These are phyloP conservation scores for Achaetomiella virescens DNA, from an alignment of 495 filamentous ascomycete species.

Conservation along the genomic window DNA sequence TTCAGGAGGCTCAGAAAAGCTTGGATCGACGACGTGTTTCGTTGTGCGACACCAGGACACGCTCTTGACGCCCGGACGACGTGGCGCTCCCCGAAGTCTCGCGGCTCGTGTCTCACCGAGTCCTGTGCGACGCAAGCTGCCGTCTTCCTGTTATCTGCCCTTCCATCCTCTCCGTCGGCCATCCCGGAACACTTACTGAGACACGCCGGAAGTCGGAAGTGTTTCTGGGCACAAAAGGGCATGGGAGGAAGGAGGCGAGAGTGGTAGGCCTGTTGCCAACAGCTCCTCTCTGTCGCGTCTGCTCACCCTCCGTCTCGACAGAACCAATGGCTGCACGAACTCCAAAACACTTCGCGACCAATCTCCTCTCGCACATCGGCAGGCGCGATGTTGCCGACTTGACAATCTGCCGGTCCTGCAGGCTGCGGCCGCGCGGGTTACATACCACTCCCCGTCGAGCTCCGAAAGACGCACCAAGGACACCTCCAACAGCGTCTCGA, in stretches of 20 bases:
- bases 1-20: neutral
- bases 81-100: neutral
- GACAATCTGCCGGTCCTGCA: neutral
- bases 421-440: constrained; percentile 4
- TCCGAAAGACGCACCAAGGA: neutral
- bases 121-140: neutral
- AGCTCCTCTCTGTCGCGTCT: neutral
- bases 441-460: constrained; percentile 1
- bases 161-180: neutral
- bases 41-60: neutral
- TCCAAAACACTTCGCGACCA: neutral
- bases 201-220: neutral
- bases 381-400: neutral
- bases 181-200: neutral
- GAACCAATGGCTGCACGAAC: constrained; percentile 12
- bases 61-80: neutral
- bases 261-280: neutral
- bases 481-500: neutral
- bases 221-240: too few species aligned
- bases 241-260: neutral
- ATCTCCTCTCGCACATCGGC: neutral
- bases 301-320: neutral
- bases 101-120: neutral
- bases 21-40: neutral
- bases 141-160: neutral